Percentiles rank a stretch among this genome's conserved stretches.
Evolutionary conservation across 2,329 filamentous ascomycete species (phyloP).

Genomic region (Xylaria sp.): DNA sequence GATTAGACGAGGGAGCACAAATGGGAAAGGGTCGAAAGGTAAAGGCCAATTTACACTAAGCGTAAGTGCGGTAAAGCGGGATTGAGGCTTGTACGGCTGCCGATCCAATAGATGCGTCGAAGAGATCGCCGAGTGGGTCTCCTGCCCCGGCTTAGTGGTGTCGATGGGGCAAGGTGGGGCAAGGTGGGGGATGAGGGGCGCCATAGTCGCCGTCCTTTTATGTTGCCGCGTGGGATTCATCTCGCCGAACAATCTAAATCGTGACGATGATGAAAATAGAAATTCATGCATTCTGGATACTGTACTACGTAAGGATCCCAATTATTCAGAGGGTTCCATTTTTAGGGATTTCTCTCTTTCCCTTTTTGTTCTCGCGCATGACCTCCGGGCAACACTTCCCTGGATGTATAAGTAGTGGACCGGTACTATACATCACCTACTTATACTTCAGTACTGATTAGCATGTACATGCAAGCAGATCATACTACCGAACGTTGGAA

Average conservation of each 20-base stretch:
- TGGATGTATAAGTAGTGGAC: background rate
- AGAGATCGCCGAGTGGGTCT: constrained; percentile 20
- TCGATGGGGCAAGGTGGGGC: no score
- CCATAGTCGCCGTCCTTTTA: constrained; percentile 26
- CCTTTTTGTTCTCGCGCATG: constrained; percentile 3
- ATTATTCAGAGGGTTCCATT: constrained; percentile 4
- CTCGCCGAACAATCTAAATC: constrained; percentile 29
- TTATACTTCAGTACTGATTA: background rate
- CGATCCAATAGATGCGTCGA: constrained; percentile 1
- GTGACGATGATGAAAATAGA: background rate
- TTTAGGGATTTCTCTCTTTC: constrained; percentile 10
- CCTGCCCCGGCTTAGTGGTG: background rate
- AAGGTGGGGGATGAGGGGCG: background rate
- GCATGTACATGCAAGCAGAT: constrained; percentile 7
- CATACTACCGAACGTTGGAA: constrained; percentile 8
- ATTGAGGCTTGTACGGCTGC: constrained; percentile 15
- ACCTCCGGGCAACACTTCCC: constrained; percentile 5
- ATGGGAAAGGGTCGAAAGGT: background rate
- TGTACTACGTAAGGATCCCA: constrained; percentile 5
- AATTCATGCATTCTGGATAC: background rate
- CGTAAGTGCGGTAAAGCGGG: constrained; percentile 11
- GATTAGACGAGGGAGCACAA: constrained; percentile 11
- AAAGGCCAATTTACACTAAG: background rate
- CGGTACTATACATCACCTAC: no score
- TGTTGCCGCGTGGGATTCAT: constrained; percentile 15